phyloP scores from a whole-genome alignment of 148 eudicot genomes.

The Chenopodium album region DNA sequence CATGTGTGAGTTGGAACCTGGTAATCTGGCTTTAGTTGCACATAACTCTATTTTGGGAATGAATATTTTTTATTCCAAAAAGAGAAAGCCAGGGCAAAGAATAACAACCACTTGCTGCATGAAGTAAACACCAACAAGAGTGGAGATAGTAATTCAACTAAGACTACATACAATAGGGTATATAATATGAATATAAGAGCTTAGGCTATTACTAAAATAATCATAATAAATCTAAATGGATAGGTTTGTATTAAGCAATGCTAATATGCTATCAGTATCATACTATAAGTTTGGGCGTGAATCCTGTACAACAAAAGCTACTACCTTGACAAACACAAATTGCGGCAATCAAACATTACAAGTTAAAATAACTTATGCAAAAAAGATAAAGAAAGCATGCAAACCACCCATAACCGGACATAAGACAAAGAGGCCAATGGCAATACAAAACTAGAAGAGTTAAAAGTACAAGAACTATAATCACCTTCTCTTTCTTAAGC shows the following conservation, averaged over 20 bases:
- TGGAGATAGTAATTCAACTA: background rate
- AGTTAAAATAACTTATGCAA: background rate
- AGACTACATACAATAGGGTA: background rate
- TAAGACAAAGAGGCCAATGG: constrained; percentile 1
- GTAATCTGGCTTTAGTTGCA: too few species aligned
- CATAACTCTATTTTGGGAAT: too few species aligned
- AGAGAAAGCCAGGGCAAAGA: background rate
- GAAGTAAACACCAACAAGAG: background rate
- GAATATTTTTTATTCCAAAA: too few species aligned
- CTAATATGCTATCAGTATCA: too few species aligned
- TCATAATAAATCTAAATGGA: background rate
- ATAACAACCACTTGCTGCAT: background rate
- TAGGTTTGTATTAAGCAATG: background rate
- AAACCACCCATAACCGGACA: background rate
- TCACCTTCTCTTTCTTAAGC: constrained; percentile 81
- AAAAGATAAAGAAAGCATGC: background rate
- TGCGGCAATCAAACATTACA: background rate
- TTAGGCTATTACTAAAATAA: background rate
- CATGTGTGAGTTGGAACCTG: too few species aligned
- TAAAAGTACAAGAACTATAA: background rate
- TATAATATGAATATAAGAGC: background rate
- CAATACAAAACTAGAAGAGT: background rate
- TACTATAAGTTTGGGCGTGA: background rate
- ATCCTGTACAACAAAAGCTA: background rate
- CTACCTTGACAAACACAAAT: background rate